Evolutionary conservation across 208 protist genomes (phyloP).

Genomic region (Trichomonas tenax): DNA sequence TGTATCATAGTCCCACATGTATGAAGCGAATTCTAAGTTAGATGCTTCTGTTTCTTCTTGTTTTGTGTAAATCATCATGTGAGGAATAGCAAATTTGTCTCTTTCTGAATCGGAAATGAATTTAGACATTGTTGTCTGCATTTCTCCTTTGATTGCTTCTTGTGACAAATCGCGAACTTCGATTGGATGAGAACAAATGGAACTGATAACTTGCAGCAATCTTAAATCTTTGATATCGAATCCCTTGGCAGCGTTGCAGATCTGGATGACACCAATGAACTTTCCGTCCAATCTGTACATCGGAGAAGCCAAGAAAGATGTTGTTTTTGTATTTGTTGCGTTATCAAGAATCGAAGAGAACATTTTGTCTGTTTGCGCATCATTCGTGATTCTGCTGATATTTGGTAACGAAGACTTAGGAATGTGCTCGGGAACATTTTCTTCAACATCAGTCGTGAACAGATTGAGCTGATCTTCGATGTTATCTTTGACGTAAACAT

Average conservation of each 20-base stretch:
- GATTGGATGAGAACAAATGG: not conserved
- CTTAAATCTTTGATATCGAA: not conserved
- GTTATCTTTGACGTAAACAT: not conserved
- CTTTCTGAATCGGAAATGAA: not conserved
- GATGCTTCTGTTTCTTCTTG: not conserved
- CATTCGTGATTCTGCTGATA: not conserved
- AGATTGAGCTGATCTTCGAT: not conserved
- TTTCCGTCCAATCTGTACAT: not conserved
- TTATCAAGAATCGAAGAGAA: not conserved
- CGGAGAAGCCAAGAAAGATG: not conserved
- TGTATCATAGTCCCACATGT: not conserved
- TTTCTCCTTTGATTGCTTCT: not conserved
- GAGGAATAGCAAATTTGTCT: not conserved
- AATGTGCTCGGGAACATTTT: not conserved
- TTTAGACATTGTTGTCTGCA: not conserved
- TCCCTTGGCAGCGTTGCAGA: not conserved
- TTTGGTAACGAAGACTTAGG: not conserved
- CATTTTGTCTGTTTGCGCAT: not conserved
- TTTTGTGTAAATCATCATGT: not conserved
- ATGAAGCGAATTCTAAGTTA: not conserved
- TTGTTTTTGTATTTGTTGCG: not conserved
- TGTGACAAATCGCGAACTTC: not conserved
- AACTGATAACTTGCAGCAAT: not conserved
- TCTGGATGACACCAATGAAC: not conserved
- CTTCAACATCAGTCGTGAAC: not conserved